These are phyloP conservation scores for Solanum gandarillasii DNA, from an alignment of 257 asterid species.

Conservation along the genomic window DNA sequence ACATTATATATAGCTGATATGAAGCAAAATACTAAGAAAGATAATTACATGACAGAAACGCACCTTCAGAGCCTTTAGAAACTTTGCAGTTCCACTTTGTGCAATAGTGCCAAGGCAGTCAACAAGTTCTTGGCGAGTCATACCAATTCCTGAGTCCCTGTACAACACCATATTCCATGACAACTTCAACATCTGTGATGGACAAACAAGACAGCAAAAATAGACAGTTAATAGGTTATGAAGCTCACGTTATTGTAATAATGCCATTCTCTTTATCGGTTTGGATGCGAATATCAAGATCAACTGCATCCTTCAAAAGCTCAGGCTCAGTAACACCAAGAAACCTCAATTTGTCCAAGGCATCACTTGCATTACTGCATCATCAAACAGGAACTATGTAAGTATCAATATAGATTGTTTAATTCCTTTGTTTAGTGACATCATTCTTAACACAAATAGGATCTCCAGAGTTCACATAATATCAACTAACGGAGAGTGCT, in stretches of 20 bases:
- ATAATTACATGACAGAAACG: not conserved
- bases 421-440: not conserved
- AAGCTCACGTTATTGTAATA: constrained; percentile 65
- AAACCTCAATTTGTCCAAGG: constrained; percentile 94
- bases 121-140: constrained; percentile 83
- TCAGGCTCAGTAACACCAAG: constrained; percentile 81
- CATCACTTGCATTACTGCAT: constrained; percentile 96
- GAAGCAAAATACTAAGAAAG: not conserved
- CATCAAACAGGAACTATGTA: not conserved
- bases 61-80: constrained; percentile 85
- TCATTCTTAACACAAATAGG: not conserved
- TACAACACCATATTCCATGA: not conserved
- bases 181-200: not conserved
- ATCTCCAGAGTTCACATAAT: not conserved
- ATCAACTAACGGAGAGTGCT: not conserved
- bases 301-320: constrained; percentile 62
- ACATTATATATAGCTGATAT: not conserved
- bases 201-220: not conserved
- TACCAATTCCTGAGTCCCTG: constrained; percentile 98
- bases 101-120: constrained; percentile 98
- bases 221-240: not conserved
- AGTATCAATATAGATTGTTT: not conserved
- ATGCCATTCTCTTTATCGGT: constrained; percentile 85
- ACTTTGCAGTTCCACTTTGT: constrained; percentile 98
- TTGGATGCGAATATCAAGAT: constrained; percentile 85